Evolutionary conservation across 176 grass and related monocot species (phyloP).

Genomic region (Phoenix roebelenii): DNA sequence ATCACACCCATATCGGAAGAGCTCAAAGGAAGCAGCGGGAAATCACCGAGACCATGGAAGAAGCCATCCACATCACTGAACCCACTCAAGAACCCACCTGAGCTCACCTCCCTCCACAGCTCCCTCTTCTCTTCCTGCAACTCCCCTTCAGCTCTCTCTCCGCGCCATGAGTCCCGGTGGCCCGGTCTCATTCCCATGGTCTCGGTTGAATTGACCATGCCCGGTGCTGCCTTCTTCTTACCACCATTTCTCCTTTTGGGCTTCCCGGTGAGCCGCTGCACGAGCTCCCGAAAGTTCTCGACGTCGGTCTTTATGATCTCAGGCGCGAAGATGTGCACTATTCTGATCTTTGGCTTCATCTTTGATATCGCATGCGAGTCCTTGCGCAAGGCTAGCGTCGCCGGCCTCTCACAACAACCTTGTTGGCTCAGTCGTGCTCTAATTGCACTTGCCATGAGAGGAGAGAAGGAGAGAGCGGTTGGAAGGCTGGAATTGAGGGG

Average conservation of each 20-base stretch:
- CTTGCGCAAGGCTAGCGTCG: constrained; percentile 5
- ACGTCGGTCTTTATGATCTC: constrained; percentile 61
- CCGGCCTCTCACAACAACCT: no score
- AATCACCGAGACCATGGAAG: not conserved
- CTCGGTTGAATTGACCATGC: not conserved
- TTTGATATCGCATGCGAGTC: constrained; percentile 32
- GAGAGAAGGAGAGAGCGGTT: not conserved
- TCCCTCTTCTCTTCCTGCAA: not conserved
- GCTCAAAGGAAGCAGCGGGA: not conserved
- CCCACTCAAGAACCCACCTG: not conserved
- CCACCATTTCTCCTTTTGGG: not conserved
- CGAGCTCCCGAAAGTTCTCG: constrained; percentile 59
- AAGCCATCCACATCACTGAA: not conserved
- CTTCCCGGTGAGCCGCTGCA: constrained; percentile 60
- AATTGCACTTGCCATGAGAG: no score
- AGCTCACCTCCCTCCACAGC: not conserved
- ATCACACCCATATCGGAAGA: not conserved
- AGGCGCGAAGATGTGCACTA: constrained; percentile 49
- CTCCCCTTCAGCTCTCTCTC: not conserved
- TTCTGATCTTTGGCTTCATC: constrained; percentile 43
- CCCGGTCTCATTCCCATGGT: no score
- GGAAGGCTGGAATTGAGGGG: not conserved
- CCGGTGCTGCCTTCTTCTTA: not conserved
- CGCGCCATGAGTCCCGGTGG: no score
- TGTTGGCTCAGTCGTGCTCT: no score